Base-by-base conservation (phyloP, 176 grass and related monocot species). In the Raddia guianensis region DNA sequence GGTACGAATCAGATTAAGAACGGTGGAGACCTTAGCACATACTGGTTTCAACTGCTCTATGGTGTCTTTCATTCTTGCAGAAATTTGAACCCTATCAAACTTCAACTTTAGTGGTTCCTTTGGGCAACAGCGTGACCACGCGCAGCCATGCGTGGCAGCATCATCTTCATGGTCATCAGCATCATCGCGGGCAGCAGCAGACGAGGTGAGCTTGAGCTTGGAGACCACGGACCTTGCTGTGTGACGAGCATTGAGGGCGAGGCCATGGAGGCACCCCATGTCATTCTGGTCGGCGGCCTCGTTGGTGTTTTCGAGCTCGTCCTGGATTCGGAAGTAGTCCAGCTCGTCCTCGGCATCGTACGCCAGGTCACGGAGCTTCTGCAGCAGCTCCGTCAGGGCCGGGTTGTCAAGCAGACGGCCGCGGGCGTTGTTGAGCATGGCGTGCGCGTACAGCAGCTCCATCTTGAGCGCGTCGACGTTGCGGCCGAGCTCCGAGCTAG, bases 261-360 rank as follows among this genome's bases (percentile, higher is more conserved):
- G 14, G 0, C 8, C 32, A 5, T 3, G 9, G 14, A 46, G 0
- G 47, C 46, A 15, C 0, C 66, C 75, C 1, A 32, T n/a, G 1
- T 5, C 57, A 2, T 43, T 11, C 33, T 35, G 18, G 1, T 72
- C 48, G 0, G 49, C 33, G 0, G 74, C 83, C 2, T 85, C n/a
- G 55, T 4, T 33, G 47, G 83, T 85, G 47, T 19, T 55, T 2
- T 71, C 12, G 5, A 78, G 74, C n/a, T 0, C 0, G 19, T 85
- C 83, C 66, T 78, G 74, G 83, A 85, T 85, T 5, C 74, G 74
- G 4, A 78, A 78, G 66, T 85, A 85, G 0, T 85, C 66, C 1
- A 85, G 33, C 57, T 85, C 34, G 19, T 78, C 74, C 0, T 78
- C 76, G 0, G 76, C 84, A 0, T 0, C 0, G 1, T 74, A 78